phyloP scores from a whole-genome alignment of 345 rosid species.

The Eucalyptus lansdowneana region DNA sequence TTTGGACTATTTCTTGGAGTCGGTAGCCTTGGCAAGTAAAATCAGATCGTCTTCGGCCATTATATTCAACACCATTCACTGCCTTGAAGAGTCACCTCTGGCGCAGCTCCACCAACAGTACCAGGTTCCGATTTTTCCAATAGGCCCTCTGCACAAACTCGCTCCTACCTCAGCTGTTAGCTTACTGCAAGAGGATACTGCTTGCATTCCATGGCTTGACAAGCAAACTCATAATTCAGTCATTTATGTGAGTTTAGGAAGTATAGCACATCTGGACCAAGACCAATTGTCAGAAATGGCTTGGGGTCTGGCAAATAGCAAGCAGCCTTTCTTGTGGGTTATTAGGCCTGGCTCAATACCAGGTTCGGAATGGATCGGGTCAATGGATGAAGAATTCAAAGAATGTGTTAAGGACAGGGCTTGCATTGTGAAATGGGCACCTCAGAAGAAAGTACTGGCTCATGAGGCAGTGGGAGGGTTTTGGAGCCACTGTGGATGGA shows the following conservation, averaged over 20 bases:
- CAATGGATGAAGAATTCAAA: not conserved
- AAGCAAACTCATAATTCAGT: slow-evolving; percentile 4
- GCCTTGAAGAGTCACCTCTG: not conserved
- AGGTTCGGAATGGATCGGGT: not conserved
- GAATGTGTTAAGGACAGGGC: slow-evolving; percentile 12
- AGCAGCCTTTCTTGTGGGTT: slow-evolving; percentile 16
- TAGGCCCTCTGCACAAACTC: not conserved
- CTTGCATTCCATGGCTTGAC: slow-evolving; percentile 12
- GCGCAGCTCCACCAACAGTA: not conserved
- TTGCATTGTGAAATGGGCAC: slow-evolving; percentile 37
- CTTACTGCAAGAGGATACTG: slow-evolving; percentile 5
- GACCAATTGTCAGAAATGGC: slow-evolving; percentile 7
- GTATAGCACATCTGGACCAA: not conserved
- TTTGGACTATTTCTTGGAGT: not conserved
- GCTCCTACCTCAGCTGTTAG: not conserved
- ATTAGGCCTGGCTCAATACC: not conserved
- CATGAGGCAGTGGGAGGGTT: slow-evolving; percentile 27
- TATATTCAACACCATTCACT: not conserved
- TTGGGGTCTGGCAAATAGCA: slow-evolving; percentile 9
- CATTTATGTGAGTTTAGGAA: slow-evolving; percentile 9
- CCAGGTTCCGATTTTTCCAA: not conserved
- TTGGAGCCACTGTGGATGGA: slow-evolving; percentile 48
- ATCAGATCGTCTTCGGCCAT: not conserved
- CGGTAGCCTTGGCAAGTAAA: not conserved
- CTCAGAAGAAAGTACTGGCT: slow-evolving; percentile 22